Evolutionary conservation across 129 eudicot species (phyloP).

Genomic region (Helianthus annuus): HanXRQr2.0-SUNRISE NC_035439.2:119431845-119432344

Average conservation of each 20-base stretch:
- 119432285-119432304: slow-evolving; percentile 65
- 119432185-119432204: slow-evolving; percentile 92
- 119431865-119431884: too few relatives aligned
- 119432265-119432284: slow-evolving; percentile 72
- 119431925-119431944: too few relatives aligned
- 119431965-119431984: too few relatives aligned
- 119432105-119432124: slow-evolving; percentile 51
- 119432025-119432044: slow-evolving; percentile 19
- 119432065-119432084: slow-evolving; percentile 35
- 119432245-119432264: slow-evolving; percentile 70
- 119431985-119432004: background rate
- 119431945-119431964: too few relatives aligned
- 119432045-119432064: slow-evolving; percentile 69
- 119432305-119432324: slow-evolving; percentile 75
- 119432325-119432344: slow-evolving; percentile 48
- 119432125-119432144: slow-evolving; percentile 51
- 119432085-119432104: slow-evolving; percentile 49
- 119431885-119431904: too few relatives aligned
- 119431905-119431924: too few relatives aligned
- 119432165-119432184: slow-evolving; percentile 48
- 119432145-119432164: slow-evolving; percentile 79
- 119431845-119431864: too few relatives aligned
- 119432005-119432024: background rate
- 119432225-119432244: slow-evolving; percentile 38
- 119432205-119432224: slow-evolving; percentile 59